Evolutionary conservation across 2,329 filamentous ascomycete species (phyloP), one percentile per base, ranked within the genome.

Genomic region (Aspergillus transmontanensis): DNA sequence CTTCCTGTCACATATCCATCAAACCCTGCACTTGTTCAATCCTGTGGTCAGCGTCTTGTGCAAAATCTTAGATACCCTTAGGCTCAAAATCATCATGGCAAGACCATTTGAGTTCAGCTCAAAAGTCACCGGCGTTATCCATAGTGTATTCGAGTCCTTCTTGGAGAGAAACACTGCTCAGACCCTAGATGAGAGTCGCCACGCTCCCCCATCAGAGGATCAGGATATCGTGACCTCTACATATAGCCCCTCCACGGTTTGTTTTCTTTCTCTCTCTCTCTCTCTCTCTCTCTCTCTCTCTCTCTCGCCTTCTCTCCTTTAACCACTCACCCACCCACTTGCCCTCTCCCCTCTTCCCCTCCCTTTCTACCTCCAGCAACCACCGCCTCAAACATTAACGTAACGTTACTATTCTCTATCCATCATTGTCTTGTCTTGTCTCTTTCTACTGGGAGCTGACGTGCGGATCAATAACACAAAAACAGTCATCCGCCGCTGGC

Each of bases 101-200:
- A 16, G 14, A 6, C 51, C 51, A 3, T 55, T 55, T 21, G 32
- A 39, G 9, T 39, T 55, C 34, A 32, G 51, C 23, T 55, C 51
- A 19, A 56, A 57, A 26, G 45, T 69, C 46, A 64, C 64, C 2
- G 39, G 51, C 5, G 57, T 68, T 9, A 62, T 69, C 43, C 57
- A 64, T 48, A 57, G 58, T 9, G 66, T 64, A 11, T 50, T 68
- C n/a, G 67, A 63, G 28, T 45, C 58, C 12, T 45, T 69, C n/a
- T 57, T 64, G 41, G 61, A 65, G 4, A 48, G 26, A 23, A 55
- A 55, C 4, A 56, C 66, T 26, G 48, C 28, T 23, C 56, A 62
- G 14, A 46, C 58, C 23, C 63, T 69, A 11, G 62, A 64, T 11
- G 66, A 69, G 6, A 69, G 68, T 36, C 55, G 63, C 7, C 74